Percentiles rank a stretch among this genome's conserved stretches.
phyloP scores from a whole-genome alignment of 805 yeast genomes.

The Ogataea degrootiae region DNA sequence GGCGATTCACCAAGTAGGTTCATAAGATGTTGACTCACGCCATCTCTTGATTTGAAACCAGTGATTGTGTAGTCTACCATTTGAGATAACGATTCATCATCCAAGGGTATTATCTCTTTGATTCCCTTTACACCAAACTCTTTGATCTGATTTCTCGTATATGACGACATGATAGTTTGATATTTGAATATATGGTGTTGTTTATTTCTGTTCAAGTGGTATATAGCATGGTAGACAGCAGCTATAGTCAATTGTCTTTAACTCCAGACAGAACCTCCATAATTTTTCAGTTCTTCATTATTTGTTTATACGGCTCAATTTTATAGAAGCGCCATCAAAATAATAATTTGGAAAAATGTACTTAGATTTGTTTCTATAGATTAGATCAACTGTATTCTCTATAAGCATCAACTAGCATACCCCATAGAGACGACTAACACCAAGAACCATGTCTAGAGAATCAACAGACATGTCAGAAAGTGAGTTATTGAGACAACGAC shows the following conservation, averaged over 20 bases:
- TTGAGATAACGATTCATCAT: constrained; percentile 49
- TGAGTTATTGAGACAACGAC: constrained; percentile 13
- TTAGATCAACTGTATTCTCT: no score
- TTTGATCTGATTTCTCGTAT: constrained; percentile 21
- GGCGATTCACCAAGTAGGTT: constrained; percentile 56
- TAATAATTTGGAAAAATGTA: no score
- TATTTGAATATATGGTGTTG: no score
- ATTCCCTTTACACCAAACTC: constrained; percentile 20
- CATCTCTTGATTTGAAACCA: constrained; percentile 40
- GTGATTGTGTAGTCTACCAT: constrained; percentile 50
- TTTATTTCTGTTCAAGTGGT: no score
- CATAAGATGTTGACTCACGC: constrained; percentile 47
- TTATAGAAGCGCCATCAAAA: no score
- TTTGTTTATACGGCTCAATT: no score
- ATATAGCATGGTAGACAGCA: no score
- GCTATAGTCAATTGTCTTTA: neutral
- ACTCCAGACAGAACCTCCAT: neutral
- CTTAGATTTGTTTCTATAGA: no score
- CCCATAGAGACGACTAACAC: no score
- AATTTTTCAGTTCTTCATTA: neutral
- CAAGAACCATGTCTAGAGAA: neutral
- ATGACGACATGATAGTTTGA: constrained; percentile 10
- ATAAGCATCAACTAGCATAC: no score
- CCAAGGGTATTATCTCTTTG: constrained; percentile 47
- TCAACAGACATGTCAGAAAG: constrained; percentile 14